These are phyloP conservation scores for Ophiostoma triangulosporum DNA, from an alignment of 2,329 filamentous ascomycete species.

Conservation along the genomic window DNA sequence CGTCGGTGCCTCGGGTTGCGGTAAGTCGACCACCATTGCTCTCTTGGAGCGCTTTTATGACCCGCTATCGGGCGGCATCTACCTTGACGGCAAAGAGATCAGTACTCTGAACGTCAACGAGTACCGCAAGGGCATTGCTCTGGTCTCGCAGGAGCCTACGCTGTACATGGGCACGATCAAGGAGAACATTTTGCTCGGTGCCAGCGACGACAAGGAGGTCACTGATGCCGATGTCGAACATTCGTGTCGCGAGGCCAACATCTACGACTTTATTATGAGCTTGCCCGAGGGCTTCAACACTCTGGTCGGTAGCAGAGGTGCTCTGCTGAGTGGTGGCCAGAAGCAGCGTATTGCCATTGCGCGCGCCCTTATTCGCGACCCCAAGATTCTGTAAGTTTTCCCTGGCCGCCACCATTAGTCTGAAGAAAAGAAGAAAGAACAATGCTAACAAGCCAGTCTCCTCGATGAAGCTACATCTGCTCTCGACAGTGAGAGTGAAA, in stretches of 20 bases:
- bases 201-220: constrained; percentile 45
- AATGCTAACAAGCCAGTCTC: constrained; percentile 25
- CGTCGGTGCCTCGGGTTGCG: constrained; percentile 87
- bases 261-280: constrained; percentile 81
- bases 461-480: constrained; percentile 72
- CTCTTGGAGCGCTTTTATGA: constrained; percentile 93
- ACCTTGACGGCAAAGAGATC: constrained; percentile 73
- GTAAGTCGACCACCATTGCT: constrained; percentile 87
- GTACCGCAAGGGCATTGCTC: constrained; percentile 69
- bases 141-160: constrained; percentile 90
- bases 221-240: constrained; percentile 59
- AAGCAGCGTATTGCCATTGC: constrained; percentile 94
- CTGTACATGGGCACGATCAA: constrained; percentile 84
- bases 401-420: not conserved
- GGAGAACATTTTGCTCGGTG: constrained; percentile 80
- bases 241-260: constrained; percentile 82
- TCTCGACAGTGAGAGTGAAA: constrained; percentile 63
- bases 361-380: constrained; percentile 77
- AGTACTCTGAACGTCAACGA: constrained; percentile 69
- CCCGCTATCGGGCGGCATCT: constrained; percentile 64
- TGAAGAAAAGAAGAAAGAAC: too few species aligned
- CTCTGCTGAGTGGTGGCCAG: constrained; percentile 76
- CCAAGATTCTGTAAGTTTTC: constrained; percentile 51
- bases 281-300: constrained; percentile 74
- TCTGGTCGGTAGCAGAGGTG: constrained; percentile 74